Evolutionary conservation across 345 rosid species (phyloP), one percentile per base, ranked within the genome.

Genomic region (Eucalyptus microcorys): DNA sequence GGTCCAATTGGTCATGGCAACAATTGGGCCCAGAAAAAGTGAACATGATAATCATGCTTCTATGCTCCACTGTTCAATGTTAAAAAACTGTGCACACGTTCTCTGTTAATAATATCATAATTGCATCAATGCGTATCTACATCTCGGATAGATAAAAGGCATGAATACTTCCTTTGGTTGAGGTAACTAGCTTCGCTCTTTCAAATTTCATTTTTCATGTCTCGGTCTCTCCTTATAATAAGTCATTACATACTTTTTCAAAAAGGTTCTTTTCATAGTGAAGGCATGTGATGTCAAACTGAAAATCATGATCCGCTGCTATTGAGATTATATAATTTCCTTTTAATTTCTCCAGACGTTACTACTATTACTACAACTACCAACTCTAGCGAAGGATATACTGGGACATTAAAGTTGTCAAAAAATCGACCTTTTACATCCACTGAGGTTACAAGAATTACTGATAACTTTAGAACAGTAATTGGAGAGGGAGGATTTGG

Each of bases 401-500:
- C 3, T 6, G 48, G 52, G n/a, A 43, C 48, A 52, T 0, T 45
- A 7, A 47, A 57, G 24, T 79, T 89, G 40, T 22, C 52, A 3
- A 90, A 86, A 27, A 83, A 61, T 34, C 87, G 50, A 64, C 86
- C 55, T 6, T 90, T 91, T 30, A 61, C 92, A 10, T 88, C 86
- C 40, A 83, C 89, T n/a, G 92, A 91, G 48, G 81, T 92, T 22
- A 6, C 85, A 37, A 71, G 22, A 37, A 89, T 91, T 5, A 92
- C 94, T 2, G 49, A 90, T n/a, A 89, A 90, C 85, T 91, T 91
- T 13, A 32, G 47, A 16, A 86, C 32, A 12, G 40, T 80, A 37
- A 43, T 87, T 80, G 92, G 85, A 80, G 89, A 76, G 57, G 93
- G 94, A 37, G 90, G 91, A 24, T 92, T 91, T 34, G 93, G 93